Evolutionary conservation across 208 protist species (phyloP), one percentile per base, ranked within the genome.

Genomic region (Zelonia costaricensis): DNA sequence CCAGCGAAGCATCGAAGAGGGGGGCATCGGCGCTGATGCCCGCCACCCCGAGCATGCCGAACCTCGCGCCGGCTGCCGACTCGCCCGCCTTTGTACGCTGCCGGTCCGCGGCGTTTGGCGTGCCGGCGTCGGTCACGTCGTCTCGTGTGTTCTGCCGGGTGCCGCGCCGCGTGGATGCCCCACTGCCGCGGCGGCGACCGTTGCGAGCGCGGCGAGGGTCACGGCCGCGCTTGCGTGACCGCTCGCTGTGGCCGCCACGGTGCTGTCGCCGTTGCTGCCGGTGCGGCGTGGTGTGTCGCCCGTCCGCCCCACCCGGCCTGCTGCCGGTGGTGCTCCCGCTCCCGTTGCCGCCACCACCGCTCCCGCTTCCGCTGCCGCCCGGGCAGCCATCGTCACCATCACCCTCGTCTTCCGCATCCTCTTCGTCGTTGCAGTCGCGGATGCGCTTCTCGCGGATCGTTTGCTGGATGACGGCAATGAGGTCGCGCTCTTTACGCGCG

Each of bases 391-490:
- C 47, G 1, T 40, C 55, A 8, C 28, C 23, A 20, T 10, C 38
- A 16, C 31, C 35, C n/a, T 20, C 39, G 4, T 46, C 57, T 31
- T 23, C 23, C 25, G n/a, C 3, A 0, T 52, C 7, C 0, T 35
- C 31, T 8, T 31, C 23, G 13, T 33, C 40, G 0, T 55, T 25
- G n/a, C 47, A 20, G 10, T 63, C 16, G 31, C 64, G 62, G 36
- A 82, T 69, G 49, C 71, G 67, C 35, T 82, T 58, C 69, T 74
- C 61, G 30, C 55, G 30, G 18, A 80, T 74, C 13, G 78, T 80
- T 6, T 78, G 51, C 0, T 72, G 76, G 54, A 86, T 82, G 13
- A 82, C 67, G n/a, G 55, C 69, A 15, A 85, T 64, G n/a, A 92
- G 49, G 38, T 77, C 79, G 0, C 60, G 61, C 56, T 88, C 72